Evolutionary conservation across 139 green algal genomes (phyloP).

Genomic region (Pseudopediastrum boryanum): DNA sequence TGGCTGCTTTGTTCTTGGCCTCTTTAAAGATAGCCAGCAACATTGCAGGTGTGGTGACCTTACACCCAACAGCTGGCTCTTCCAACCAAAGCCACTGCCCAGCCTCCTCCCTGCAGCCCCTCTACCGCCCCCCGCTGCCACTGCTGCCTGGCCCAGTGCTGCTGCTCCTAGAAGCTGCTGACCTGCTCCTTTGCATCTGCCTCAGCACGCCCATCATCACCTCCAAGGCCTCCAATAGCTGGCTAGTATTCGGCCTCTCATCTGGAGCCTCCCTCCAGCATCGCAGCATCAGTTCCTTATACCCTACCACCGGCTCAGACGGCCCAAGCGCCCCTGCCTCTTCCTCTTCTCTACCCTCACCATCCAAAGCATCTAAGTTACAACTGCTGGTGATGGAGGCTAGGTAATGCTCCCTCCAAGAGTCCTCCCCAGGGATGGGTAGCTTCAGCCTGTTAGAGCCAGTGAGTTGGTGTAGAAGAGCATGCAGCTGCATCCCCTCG

Average conservation of each 20-base stretch:
- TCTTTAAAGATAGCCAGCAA: no score
- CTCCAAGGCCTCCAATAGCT: slow-evolving; percentile 21
- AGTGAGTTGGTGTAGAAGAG: slow-evolving; percentile 27
- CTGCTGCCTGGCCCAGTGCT: no score
- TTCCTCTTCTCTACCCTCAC: no score
- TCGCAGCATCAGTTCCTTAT: not conserved
- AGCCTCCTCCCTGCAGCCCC: no score
- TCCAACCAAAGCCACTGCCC: no score
- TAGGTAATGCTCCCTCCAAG: not conserved
- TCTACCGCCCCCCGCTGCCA: no score
- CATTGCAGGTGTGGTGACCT: no score
- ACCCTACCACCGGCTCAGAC: slow-evolving; percentile 1
- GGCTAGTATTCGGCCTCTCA: not conserved
- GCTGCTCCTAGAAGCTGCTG: not conserved
- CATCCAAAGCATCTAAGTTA: no score
- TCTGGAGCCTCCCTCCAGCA: not conserved
- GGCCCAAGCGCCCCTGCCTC: no score
- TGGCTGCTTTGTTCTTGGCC: no score
- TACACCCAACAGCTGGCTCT: no score
- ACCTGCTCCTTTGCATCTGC: not conserved
- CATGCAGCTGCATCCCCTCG: slow-evolving; percentile 11
- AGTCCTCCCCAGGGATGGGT: not conserved
- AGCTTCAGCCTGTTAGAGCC: not conserved
- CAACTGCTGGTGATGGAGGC: no score
- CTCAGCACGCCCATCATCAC: slow-evolving; percentile 16